Base-by-base conservation (phyloP, 1,284 basidiomycete species). In the Mycena citricolor region DNA sequence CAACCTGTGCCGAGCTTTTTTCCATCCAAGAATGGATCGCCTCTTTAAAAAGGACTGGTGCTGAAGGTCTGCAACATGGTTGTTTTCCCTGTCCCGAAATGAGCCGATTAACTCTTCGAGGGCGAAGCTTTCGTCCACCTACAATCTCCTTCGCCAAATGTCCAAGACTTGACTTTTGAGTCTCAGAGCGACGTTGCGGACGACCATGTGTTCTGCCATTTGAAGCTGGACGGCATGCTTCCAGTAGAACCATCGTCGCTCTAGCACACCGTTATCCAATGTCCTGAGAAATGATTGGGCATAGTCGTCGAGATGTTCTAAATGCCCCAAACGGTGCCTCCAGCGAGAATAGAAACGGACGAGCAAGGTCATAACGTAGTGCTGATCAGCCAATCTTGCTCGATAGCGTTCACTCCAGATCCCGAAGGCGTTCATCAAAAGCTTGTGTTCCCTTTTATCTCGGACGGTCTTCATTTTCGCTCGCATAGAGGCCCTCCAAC, bases 401-500 rank as follows among this genome's bases (percentile, higher is more conserved):
- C 66, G 67, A 49, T 77, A 70, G 8, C 68, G 63, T 47, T 77
- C 78, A 31, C 73, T 70, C 86, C 86, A 88, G 53, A 73, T 76
- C 22, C 62, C 64, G 79, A 80, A 84, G 12, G 71, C 71, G 51
- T 77, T 72, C 54, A 68, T 75, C 55, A 68, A 59, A 34, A 83
- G 56, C 49, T 71, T 69, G 4, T 56, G 48, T 28, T 82, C 78
- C 42, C 71, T 69, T 44, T 66, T 77, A 41, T 76, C 73, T 37
- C 76, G 78, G 30, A 83, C 64, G 14, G 61, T 59, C 55, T 79
- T 82, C 79, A 86, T 83, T 49, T 75, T 81, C 37, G 65, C 56
- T 17, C 86, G 79, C 81, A 87, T 85, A 30, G 76, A 76, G 24
- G 74, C 65, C 20, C 83, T 72, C 83, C 85, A 85, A 37, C 70